Evolutionary conservation across 305 asterid species (phyloP), one percentile per base, ranked within the genome.

Genomic region (Fraxinus nigra): DNA sequence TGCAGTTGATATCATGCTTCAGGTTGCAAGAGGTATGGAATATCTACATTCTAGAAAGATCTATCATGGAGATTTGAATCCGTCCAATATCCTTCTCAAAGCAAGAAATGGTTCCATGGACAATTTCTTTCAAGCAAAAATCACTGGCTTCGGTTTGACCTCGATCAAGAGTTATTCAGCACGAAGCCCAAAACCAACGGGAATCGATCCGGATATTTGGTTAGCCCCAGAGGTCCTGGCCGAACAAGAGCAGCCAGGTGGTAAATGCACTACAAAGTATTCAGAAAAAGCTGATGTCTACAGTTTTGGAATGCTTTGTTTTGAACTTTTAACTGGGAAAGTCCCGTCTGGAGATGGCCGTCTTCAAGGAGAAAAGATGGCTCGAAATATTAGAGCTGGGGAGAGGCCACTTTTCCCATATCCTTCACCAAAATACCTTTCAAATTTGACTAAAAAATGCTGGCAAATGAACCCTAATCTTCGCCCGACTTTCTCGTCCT

Each of bases 11-110:
- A 86, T 94, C 37, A 91, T 94, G 97, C 86, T 94, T 81, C 97
- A 93, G 85, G 91, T 94, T 54, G 97, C 97, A 0, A 82, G 97
- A 85, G 98, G 97, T 4, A 88, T 94, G 97, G 98, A 94, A 16
- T 94, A 93, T 86, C 46, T 94, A 24, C 98, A 94, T 90, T 89
- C 95, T 0, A 90, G 35, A 73, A 91, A 89, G 77, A 86, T 94
- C 72, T 89, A 83, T 84, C 97, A 90, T 35, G 97, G 98, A 0
- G 95, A 92, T 67, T 14, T 94, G 84, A 92, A 91, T 77, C 98
- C 98, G 1, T 91, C 94, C 6, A 89, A 84, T 4, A 79, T 94
- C 78, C 95, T 94, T 75, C 91, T 94, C 37, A 94, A 84, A 80
- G 48, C 92, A n/a, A 91, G 91, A 65, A 78, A 76, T 9, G 82